These are phyloP conservation scores for Stenocarpella maydis DNA, from an alignment of 2,329 filamentous ascomycete genomes.

Conservation along the genomic window DNA sequence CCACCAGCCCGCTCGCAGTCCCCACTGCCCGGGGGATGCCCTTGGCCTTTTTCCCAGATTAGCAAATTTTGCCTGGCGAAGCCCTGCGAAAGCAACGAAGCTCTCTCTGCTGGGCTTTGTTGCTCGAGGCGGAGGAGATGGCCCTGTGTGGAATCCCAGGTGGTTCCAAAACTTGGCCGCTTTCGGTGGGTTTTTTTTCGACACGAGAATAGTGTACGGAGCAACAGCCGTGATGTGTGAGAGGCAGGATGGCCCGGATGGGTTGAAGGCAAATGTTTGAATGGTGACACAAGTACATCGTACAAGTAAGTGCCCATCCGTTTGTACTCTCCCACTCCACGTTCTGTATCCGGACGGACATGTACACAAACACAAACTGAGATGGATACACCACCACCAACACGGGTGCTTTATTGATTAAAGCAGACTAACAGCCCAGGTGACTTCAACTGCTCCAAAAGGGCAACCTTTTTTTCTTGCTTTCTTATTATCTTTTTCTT, in stretches of 20 bases:
- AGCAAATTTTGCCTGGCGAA: conserved; percentile 30
- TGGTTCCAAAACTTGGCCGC: conserved; percentile 3
- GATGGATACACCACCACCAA: no score
- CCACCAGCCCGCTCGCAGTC: background rate
- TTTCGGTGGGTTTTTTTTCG: background rate
- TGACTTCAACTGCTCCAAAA: background rate
- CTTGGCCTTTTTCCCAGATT: conserved; percentile 34
- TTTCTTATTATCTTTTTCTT: no score
- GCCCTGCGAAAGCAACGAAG: background rate
- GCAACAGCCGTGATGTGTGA: background rate
- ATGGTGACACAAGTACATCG: background rate
- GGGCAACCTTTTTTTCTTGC: background rate
- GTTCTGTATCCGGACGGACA: no score
- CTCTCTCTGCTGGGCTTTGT: background rate
- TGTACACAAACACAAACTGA: no score
- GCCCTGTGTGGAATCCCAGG: background rate
- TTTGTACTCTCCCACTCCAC: no score
- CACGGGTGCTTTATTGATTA: no score
- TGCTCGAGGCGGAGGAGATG: background rate
- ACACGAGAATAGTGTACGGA: background rate
- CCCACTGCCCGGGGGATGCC: conserved; percentile 20
- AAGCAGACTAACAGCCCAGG: background rate
- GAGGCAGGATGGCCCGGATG: background rate
- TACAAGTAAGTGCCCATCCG: no score
- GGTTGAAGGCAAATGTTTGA: background rate